These are phyloP conservation scores for Saccharomyces eubayanus DNA, from an alignment of 805 yeast genomes.

Conservation along the genomic window DNA sequence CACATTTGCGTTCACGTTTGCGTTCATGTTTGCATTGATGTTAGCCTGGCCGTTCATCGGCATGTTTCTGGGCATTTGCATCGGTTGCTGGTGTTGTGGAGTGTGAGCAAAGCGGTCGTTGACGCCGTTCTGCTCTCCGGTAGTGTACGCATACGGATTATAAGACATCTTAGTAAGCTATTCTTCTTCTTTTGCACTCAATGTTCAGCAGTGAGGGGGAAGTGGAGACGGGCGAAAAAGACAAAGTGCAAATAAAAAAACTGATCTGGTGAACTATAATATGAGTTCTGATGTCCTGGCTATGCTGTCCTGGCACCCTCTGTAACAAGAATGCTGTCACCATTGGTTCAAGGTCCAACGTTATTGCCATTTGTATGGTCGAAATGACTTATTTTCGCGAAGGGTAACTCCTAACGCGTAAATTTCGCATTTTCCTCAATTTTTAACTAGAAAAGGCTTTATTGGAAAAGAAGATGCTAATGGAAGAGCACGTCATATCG, in stretches of 20 bases:
- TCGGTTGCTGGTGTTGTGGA: constrained; percentile 5
- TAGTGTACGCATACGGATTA: constrained; percentile 39
- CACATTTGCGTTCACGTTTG: constrained; percentile 15
- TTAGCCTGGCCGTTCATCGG: constrained; percentile 23
- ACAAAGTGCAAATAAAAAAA: not conserved
- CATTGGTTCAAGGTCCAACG: not conserved
- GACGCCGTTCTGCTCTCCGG: constrained; percentile 4
- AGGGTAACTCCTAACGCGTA: not conserved
- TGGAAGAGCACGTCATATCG: not conserved
- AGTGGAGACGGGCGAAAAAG: not conserved
- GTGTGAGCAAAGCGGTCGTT: not conserved
- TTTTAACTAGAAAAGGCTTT: not conserved
- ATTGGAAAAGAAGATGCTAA: not conserved
- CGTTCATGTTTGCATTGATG: constrained; percentile 21
- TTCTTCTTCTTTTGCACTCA: not conserved
- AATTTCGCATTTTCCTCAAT: not conserved
- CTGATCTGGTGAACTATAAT: not conserved
- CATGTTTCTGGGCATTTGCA: constrained; percentile 30
- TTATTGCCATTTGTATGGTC: not conserved
- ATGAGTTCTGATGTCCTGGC: not conserved
- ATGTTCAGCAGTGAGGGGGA: not conserved
- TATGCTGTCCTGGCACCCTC: not conserved
- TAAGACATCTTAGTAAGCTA: constrained; percentile 30
- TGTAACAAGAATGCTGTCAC: not conserved
- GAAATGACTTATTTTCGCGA: not conserved